Base-by-base conservation (phyloP, 495 filamentous ascomycete genomes). In the Lentithecium fluviatile region DNA sequence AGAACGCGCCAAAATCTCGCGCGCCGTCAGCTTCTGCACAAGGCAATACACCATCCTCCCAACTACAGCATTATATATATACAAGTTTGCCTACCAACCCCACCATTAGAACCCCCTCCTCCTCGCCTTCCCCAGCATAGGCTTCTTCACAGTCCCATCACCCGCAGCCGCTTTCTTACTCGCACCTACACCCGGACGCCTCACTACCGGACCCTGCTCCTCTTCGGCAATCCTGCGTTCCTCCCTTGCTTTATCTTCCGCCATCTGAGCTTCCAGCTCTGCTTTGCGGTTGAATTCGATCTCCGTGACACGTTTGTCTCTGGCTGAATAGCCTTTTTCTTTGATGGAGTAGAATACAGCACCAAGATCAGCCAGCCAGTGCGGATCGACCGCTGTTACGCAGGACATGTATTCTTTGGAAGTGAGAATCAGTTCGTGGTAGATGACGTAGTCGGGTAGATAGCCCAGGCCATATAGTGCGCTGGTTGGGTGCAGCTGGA, bases 271-370 rank as follows among this genome's bases (percentile, higher is more conserved):
- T 75, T 99, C 92, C 64, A 97, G 90, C 72, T 97, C 94, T 87
- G 95, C 94, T 76, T 90, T 92, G 40, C 85, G 80, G 71, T 93
- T 96, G 75, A 96, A 96, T 74, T 97, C 95, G 24, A 87, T 87
- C 76, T 99, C 95, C 3, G 88, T 95, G 54, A 96, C 84, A 50
- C 89, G 82, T 74, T 90, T 91, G 65, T 97, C 90, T 29, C 89
- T 82, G 6, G 89, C 88, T 15, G 89, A 94, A 72, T 94, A 99
- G 12, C 92, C 92, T 73, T 99, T 99, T 77, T 97, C 93, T 75
- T 96, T 97, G 70, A 97, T 84, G 12, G 88, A 91, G 76, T 97
- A 99, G 75, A 97, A 99, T 23, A 99, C 95, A n/a, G 91, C 95
- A 20, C 95, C 95, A 20, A 99, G 82, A 69, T 99, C 94, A 15